Conservation (phyloP, 805 yeast species). For the Yarrowia sp. region DNA sequence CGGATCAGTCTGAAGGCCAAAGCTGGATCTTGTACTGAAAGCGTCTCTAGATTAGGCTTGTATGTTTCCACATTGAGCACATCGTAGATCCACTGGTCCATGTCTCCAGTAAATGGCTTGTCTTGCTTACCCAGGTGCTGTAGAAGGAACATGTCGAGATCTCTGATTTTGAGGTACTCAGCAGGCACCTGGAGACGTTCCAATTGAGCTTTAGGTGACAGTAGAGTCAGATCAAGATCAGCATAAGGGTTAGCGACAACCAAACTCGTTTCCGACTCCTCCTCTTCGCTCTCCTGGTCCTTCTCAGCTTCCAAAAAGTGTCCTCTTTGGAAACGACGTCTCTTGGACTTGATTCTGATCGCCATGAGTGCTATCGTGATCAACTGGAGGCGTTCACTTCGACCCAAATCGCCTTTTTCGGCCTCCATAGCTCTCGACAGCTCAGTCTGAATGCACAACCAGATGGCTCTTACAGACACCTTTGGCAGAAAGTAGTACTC, state of each 20-base stretch:
- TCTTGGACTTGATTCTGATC: slow-evolving; percentile 21
- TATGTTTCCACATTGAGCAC: slow-evolving; percentile 16
- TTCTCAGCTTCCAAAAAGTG: slow-evolving; percentile 7
- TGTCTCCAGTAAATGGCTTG: slow-evolving; percentile 18
- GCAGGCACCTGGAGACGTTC: neutral
- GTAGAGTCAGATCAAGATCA: neutral
- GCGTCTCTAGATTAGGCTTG: slow-evolving; percentile 10
- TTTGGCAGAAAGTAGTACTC: slow-evolving; percentile 32
- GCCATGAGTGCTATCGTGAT: slow-evolving; percentile 19
- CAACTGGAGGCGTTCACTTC: slow-evolving; percentile 13
- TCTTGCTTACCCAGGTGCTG: slow-evolving; percentile 25
- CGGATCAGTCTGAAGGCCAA: slow-evolving; percentile 15
- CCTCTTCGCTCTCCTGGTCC: neutral
- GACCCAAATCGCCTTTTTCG: slow-evolving; percentile 8
- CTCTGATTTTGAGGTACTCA: slow-evolving; percentile 21
- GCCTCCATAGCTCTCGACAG: slow-evolving; percentile 19
- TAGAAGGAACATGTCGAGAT: slow-evolving; percentile 25
- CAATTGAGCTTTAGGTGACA: slow-evolving; percentile 20
- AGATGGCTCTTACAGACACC: slow-evolving; percentile 24
- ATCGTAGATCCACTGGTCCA: slow-evolving; percentile 35
- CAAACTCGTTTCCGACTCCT: neutral
- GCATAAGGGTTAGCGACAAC: neutral
- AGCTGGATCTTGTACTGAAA: slow-evolving; percentile 6
- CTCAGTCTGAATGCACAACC: slow-evolving; percentile 38
- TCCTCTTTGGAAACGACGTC: slow-evolving; percentile 19